Percentiles rank a stretch among this genome's conserved stretches.
Conservation (phyloP, 805 yeast species). For the Cephaloascus fragrans region DNA sequence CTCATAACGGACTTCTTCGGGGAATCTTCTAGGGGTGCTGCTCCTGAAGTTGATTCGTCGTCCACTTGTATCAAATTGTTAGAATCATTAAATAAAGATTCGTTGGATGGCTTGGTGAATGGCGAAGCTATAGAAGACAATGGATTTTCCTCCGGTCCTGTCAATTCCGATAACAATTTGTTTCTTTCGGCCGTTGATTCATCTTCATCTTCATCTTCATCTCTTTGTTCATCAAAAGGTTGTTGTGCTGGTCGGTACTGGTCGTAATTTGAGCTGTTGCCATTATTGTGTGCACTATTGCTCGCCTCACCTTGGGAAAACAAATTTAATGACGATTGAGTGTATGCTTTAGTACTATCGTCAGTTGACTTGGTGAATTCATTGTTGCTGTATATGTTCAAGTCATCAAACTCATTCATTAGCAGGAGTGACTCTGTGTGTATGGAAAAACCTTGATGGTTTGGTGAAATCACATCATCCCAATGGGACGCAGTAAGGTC, state of each 20-base stretch:
- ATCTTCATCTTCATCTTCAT: slow-evolving; percentile 15
- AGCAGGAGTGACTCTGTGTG: slow-evolving; percentile 9
- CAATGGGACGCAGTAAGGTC: slow-evolving; percentile 48
- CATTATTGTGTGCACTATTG: slow-evolving; percentile 9
- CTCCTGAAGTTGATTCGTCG: not conserved
- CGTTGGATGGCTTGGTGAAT: slow-evolving; percentile 10
- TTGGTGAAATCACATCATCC: slow-evolving; percentile 46
- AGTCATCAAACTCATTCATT: slow-evolving; percentile 3
- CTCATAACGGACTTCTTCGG: not conserved
- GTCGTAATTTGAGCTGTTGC: slow-evolving; percentile 10
- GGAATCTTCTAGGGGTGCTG: not conserved
- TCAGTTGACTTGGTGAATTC: not conserved
- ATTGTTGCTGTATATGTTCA: not conserved
- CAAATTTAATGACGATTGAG: not conserved
- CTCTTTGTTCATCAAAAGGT: slow-evolving; percentile 24
- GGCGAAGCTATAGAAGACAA: slow-evolving; percentile 5
- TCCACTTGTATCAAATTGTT: slow-evolving; percentile 17
- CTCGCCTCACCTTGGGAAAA: not conserved
- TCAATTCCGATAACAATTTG: not conserved
- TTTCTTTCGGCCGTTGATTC: no score
- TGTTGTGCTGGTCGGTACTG: slow-evolving; percentile 7
- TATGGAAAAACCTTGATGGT: slow-evolving; percentile 13
- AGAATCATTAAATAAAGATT: slow-evolving; percentile 22
- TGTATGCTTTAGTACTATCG: not conserved
- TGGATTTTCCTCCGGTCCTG: slow-evolving; percentile 10